Conservation (phyloP, 495 filamentous ascomycete species). For the Aspergillus biplanus region DNA sequence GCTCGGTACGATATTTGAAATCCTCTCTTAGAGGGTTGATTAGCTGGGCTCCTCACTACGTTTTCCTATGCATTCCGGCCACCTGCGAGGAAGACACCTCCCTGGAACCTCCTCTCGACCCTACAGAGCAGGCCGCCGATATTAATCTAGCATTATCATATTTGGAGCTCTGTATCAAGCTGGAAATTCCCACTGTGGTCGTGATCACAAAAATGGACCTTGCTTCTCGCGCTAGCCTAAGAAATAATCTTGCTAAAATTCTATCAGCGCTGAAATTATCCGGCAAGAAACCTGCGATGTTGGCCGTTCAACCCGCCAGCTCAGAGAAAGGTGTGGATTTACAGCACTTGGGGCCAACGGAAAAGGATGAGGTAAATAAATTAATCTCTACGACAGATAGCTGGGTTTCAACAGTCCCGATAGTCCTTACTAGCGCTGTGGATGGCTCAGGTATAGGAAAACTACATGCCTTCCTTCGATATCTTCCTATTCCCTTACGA, state of each 20-base stretch:
- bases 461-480: slow-evolving; percentile 79
- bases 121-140: slow-evolving; percentile 52
- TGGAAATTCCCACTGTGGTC: slow-evolving; percentile 74
- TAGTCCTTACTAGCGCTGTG: slow-evolving; percentile 85
- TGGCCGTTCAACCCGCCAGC: slow-evolving; percentile 53
- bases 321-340: slow-evolving; percentile 36
- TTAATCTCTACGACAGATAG: slow-evolving; percentile 47
- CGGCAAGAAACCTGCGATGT: slow-evolving; percentile 71
- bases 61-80: slow-evolving; percentile 82
- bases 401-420: slow-evolving; percentile 68
- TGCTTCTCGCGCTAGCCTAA: slow-evolving; percentile 70
- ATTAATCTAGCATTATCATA: slow-evolving; percentile 78
- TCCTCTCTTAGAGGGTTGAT: slow-evolving; percentile 87
- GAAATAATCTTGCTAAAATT: slow-evolving; percentile 68
- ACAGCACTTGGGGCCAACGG: slow-evolving; percentile 42
- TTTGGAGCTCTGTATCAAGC: slow-evolving; percentile 81
- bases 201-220: slow-evolving; percentile 91
- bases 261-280: slow-evolving; percentile 77
- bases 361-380: slow-evolving; percentile 56
- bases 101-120: slow-evolving; percentile 51
- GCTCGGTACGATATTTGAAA: slow-evolving; percentile 82
- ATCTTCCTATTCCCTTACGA: slow-evolving; percentile 69
- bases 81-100: slow-evolving; percentile 62
- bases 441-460: slow-evolving; percentile 80
- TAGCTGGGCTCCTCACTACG: slow-evolving; percentile 96